Conservation (phyloP, 2,329 filamentous ascomycete genomes). For the Colletotrichum sp. region DNA sequence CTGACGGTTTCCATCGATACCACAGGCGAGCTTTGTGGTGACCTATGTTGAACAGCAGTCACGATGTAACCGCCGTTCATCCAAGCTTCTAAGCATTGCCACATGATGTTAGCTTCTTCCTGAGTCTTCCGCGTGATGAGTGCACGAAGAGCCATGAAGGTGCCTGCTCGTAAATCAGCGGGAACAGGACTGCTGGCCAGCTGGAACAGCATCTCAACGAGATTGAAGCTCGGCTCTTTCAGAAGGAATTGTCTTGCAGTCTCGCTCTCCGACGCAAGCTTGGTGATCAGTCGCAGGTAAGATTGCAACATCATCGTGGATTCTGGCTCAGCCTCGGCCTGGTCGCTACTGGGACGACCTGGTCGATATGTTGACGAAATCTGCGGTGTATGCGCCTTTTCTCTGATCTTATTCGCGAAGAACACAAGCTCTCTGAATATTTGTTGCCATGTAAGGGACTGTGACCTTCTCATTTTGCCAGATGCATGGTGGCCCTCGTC, state of each 20-base stretch:
- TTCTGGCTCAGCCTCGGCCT: slow-evolving; percentile 85
- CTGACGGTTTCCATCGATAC: slow-evolving; percentile 70
- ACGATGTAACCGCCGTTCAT: slow-evolving; percentile 63
- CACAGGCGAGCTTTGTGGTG: slow-evolving; percentile 33
- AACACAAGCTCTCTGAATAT: slow-evolving; percentile 90
- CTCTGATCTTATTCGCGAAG: slow-evolving; percentile 79
- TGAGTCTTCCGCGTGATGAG: slow-evolving; percentile 77
- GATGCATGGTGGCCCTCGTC: slow-evolving; percentile 80
- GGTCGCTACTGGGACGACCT: slow-evolving; percentile 66
- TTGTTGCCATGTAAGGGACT: slow-evolving; percentile 89
- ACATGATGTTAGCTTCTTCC: slow-evolving; percentile 74
- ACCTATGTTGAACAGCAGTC: slow-evolving; percentile 31
- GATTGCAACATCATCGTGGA: slow-evolving; percentile 96
- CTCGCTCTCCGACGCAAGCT: slow-evolving; percentile 77
- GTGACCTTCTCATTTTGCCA: slow-evolving; percentile 80
- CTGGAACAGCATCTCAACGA: slow-evolving; percentile 78
- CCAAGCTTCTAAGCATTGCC: slow-evolving; percentile 82
- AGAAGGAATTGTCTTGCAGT: slow-evolving; percentile 77
- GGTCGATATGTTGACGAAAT: slow-evolving; percentile 55
- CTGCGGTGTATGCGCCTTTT: slow-evolving; percentile 67
- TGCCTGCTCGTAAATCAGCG: slow-evolving; percentile 79
- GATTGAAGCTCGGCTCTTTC: slow-evolving; percentile 65
- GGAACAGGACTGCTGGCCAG: slow-evolving; percentile 80
- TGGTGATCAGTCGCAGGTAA: slow-evolving; percentile 86
- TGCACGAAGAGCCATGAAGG: slow-evolving; percentile 79